These are phyloP conservation scores for Fusarium buharicum DNA, from an alignment of 2,329 filamentous ascomycete genomes.

Conservation along the genomic window DNA sequence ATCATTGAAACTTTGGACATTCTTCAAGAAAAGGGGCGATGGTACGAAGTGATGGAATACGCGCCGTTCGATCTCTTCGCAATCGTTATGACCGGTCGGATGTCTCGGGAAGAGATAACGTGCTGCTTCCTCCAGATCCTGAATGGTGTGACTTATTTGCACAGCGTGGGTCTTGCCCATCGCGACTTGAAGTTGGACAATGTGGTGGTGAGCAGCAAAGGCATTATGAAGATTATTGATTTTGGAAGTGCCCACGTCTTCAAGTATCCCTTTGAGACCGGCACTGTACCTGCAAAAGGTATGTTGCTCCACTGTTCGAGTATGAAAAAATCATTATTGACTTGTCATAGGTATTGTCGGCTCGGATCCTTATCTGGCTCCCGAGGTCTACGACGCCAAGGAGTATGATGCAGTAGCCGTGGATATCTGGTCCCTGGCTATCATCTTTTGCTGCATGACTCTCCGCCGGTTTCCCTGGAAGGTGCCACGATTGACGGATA, in stretches of 20 bases:
- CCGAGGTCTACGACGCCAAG: constrained; percentile 92
- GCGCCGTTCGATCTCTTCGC: constrained; percentile 96
- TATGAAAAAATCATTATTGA: constrained; percentile 22
- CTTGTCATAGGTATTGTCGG: constrained; percentile 68
- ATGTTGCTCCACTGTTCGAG: constrained; percentile 2
- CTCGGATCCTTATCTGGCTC: constrained; percentile 94
- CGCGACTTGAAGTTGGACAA: constrained; percentile 97
- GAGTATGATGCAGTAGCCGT: constrained; percentile 94
- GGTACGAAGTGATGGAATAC: constrained; percentile 99
- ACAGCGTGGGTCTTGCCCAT: constrained; percentile 94
- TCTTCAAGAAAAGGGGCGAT: constrained; percentile 90
- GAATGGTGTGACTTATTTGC: constrained; percentile 92
- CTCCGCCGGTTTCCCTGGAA: constrained; percentile 97
- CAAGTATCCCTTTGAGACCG: constrained; percentile 95
- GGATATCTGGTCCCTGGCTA: constrained; percentile 97
- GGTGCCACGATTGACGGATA: constrained; percentile 88
- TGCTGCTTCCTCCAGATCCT: constrained; percentile 95
- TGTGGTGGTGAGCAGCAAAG: constrained; percentile 93
- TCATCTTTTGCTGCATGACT: constrained; percentile 99
- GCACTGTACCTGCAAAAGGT: constrained; percentile 54
- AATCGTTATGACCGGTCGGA: constrained; percentile 98
- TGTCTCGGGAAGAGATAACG: constrained; percentile 88
- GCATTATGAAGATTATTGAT: constrained; percentile 99
- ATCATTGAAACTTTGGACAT: constrained; percentile 99
- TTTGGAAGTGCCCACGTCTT: constrained; percentile 98